phyloP scores from a whole-genome alignment of 2,329 filamentous ascomycete species.

The Clarireedia hainanense region DNA sequence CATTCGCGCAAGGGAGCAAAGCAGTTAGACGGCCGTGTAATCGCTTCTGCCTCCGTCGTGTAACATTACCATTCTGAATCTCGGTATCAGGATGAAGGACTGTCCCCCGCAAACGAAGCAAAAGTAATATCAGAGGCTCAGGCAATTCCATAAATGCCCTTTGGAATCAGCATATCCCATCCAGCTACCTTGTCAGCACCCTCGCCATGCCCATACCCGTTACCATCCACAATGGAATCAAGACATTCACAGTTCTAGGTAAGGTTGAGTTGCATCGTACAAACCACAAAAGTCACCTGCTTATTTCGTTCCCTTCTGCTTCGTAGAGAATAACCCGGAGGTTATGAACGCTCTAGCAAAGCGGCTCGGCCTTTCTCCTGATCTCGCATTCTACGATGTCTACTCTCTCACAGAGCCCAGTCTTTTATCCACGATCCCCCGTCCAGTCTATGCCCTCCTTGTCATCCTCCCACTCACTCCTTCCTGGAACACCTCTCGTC shows the following conservation, averaged over 20 bases:
- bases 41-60: too few relatives aligned
- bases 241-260: slow-evolving; percentile 20
- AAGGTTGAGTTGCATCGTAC: not conserved
- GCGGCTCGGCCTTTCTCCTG: slow-evolving; percentile 72
- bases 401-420: slow-evolving; percentile 83
- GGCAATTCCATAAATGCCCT: not conserved
- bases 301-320: not conserved
- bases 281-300: not conserved
- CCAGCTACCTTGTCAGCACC: not conserved
- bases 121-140: not conserved
- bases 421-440: slow-evolving; percentile 77
- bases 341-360: slow-evolving; percentile 79
- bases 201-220: slow-evolving; percentile 13
- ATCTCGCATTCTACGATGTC: slow-evolving; percentile 79
- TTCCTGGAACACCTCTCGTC: slow-evolving; percentile 69
- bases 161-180: not conserved
- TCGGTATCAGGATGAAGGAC: not conserved
- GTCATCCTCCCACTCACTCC: slow-evolving; percentile 83
- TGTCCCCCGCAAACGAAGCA: not conserved
- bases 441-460: slow-evolving; percentile 79
- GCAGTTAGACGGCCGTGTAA: too few relatives aligned
- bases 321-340: slow-evolving; percentile 60
- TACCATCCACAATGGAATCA: slow-evolving; percentile 13
- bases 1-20: too few relatives aligned
- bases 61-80: too few relatives aligned